These are phyloP conservation scores for Pythium folliculosum DNA, from an alignment of 352 stramenopile genomes.

Conservation along the genomic window DNA sequence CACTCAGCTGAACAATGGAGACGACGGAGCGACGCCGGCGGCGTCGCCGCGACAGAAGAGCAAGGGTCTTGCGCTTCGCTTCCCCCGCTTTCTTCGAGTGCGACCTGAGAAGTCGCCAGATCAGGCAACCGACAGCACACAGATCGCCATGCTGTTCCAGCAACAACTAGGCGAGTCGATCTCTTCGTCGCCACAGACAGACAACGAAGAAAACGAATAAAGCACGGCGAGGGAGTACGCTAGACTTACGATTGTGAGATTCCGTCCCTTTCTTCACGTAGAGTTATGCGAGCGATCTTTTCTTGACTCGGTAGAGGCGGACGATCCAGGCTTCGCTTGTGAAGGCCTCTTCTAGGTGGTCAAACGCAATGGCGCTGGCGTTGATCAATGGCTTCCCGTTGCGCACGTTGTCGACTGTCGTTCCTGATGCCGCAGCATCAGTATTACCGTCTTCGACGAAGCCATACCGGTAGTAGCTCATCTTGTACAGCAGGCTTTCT, in stretches of 20 bases:
- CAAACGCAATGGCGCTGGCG: slow-evolving; percentile 65
- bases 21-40: not conserved
- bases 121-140: slow-evolving; percentile 94
- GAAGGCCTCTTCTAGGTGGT: slow-evolving; percentile 91
- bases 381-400: slow-evolving; percentile 51
- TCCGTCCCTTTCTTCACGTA: not conserved
- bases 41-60: slow-evolving; percentile 1
- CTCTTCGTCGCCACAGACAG: not conserved
- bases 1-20: slow-evolving; percentile 9
- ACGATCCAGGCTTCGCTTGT: slow-evolving; percentile 93
- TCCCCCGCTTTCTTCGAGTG: slow-evolving; percentile 97
- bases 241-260: not conserved
- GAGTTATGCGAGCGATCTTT: slow-evolving; percentile 1
- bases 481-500: slow-evolving; percentile 92
- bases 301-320: slow-evolving; percentile 86
- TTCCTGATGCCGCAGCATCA: slow-evolving; percentile 6
- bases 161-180: slow-evolving; percentile 33
- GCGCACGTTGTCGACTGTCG: slow-evolving; percentile 12
- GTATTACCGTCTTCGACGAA: slow-evolving; percentile 47
- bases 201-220: not conserved
- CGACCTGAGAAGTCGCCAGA: slow-evolving; percentile 95
- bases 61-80: slow-evolving; percentile 96
- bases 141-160: slow-evolving; percentile 84
- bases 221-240: not conserved
- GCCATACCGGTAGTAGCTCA: slow-evolving; percentile 88